Evolutionary conservation across 1,139 yeast species (phyloP), one percentile per base, ranked within the genome.

Genomic region (Sugiyamaella japonica): DNA sequence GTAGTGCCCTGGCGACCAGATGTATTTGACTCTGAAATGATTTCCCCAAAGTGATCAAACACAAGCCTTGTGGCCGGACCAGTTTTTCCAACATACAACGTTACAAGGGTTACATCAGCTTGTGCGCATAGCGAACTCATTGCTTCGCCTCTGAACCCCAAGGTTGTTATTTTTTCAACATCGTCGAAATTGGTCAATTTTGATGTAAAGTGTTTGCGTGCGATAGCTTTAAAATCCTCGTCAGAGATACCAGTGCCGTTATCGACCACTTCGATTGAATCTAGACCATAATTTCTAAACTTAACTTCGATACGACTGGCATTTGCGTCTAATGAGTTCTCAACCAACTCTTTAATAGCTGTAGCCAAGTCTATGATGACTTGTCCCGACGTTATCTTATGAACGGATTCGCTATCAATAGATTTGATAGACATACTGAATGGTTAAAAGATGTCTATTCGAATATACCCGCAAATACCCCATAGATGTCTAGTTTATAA

Each of bases 351-450:
- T 66, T 93, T 93, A 34, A 86, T 83, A 0, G 89, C 86, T 0
- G 91, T 82, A 0, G 82, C 76, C 38, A 93, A 71, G 63, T 89
- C 96, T 7, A 85, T 81, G 23, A 93, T 87, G 16, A 93, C 98
- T 69, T 93, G 98, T 0, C 97, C 97, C 0, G 97, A 89, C 0
- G 97, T 89, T 55, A 93, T 81, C 57, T 79, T 76, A 61, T 87
- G 89, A 8, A 90, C 77, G 61, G 86, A 88, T 5, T 65, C 61
- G 3, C 54, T 56, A 36, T 73, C 73, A 6, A 85, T 82, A 4
- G 67, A 64, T 43, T 59, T 61, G 54, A 73, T 73, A 3, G 60
- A 53, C 67, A 63, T 63, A 36, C n/a, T 31, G 38, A 7, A 10
- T n/a, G 8, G 6, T 7, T 3, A 39, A 16, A 23, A 17, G 3